Evolutionary conservation across 495 filamentous ascomycete species (phyloP).

Genomic region (Podospora australis): DNA sequence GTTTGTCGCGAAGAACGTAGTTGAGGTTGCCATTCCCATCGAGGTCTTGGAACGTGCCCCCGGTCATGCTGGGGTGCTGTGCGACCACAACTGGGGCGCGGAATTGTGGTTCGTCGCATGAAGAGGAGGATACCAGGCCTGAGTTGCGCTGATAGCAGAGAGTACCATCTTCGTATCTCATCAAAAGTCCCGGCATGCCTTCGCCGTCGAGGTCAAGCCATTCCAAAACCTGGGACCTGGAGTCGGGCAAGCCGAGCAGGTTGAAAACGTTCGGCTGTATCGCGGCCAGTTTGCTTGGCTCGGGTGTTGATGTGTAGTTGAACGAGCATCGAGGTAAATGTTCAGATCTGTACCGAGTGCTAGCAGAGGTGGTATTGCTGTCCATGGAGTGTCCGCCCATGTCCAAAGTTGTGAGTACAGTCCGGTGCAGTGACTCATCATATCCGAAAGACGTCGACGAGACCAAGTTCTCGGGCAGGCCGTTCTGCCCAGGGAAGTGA

Average conservation of each 20-base stretch:
- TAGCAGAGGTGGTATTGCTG: background rate
- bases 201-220: background rate
- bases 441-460: background rate
- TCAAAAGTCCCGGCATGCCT: background rate
- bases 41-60: background rate
- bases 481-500: slow-evolving; percentile 13
- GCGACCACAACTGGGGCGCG: background rate
- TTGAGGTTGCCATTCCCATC: background rate
- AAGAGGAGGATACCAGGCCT: background rate
- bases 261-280: too few relatives aligned
- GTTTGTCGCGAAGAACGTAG: background rate
- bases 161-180: background rate
- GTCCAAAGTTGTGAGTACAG: background rate
- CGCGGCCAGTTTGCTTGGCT: background rate
- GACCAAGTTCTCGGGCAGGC: background rate
- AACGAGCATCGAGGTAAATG: background rate
- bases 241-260: too few relatives aligned
- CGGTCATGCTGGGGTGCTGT: background rate
- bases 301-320: background rate
- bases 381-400: background rate
- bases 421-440: background rate
- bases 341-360: background rate
- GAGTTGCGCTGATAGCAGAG: background rate
- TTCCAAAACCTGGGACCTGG: background rate
- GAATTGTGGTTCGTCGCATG: background rate